Evolutionary conservation across 2,329 filamentous ascomycete genomes (phyloP).

Genomic region (Sporothrix dimorphospora): DNA sequence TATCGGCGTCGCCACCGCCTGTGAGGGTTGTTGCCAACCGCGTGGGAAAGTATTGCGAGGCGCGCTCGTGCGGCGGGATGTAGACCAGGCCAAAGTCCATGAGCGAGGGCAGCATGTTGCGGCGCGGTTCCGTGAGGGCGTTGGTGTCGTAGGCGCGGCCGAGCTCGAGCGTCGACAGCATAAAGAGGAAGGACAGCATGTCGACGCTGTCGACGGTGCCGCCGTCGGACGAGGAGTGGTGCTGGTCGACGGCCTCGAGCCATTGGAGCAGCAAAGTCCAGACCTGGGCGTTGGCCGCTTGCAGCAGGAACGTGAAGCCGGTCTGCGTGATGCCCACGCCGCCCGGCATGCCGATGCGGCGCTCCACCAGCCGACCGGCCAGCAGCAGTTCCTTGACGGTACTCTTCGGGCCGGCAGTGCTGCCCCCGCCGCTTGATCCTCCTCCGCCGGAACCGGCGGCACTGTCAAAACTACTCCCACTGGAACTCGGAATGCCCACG

Average conservation of each 20-base stretch:
- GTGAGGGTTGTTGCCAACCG: slow-evolving; percentile 93
- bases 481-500: slow-evolving; percentile 57
- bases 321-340: slow-evolving; percentile 81
- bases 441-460: slow-evolving; percentile 41
- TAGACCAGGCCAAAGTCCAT: slow-evolving; percentile 93
- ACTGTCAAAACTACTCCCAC: neutral
- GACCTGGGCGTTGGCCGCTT: slow-evolving; percentile 94
- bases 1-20: slow-evolving; percentile 63
- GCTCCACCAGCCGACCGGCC: slow-evolving; percentile 77
- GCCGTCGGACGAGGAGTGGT: slow-evolving; percentile 58
- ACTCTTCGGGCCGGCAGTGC: slow-evolving; percentile 63
- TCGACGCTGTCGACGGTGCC: slow-evolving; percentile 85
- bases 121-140: slow-evolving; percentile 78
- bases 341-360: slow-evolving; percentile 43
- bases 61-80: slow-evolving; percentile 57
- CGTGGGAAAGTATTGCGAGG: slow-evolving; percentile 80
- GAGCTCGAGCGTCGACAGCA: slow-evolving; percentile 89
- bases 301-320: slow-evolving; percentile 91
- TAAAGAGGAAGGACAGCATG: slow-evolving; percentile 93
- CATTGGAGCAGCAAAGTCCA: slow-evolving; percentile 95
- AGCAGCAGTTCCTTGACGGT: slow-evolving; percentile 85
- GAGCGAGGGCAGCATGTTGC: slow-evolving; percentile 86
- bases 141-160: slow-evolving; percentile 88
- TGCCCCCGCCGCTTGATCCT: slow-evolving; percentile 27
- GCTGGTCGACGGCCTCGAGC: slow-evolving; percentile 77